These are phyloP conservation scores for cucumber (Cucumis sativus) DNA, from an alignment of 306 rosid species.

Conservation along the genomic window Cucumber_9930_V3 NC_026655.2:23124001-23124500, in stretches of 20 bases:
- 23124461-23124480: conserved; percentile 37
- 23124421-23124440: conserved; percentile 63
- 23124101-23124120: background rate
- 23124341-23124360: conserved; percentile 35
- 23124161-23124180: background rate
- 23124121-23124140: background rate
- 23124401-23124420: conserved; percentile 33
- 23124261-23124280: conserved; percentile 65
- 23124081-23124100: background rate
- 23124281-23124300: conserved; percentile 80
- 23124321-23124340: conserved; percentile 70
- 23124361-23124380: conserved; percentile 28
- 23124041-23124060: background rate
- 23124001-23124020: background rate
- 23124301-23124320: conserved; percentile 67
- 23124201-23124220: conserved; percentile 44
- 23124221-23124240: conserved; percentile 49
- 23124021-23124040: background rate
- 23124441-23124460: conserved; percentile 82
- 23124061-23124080: background rate
- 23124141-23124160: background rate
- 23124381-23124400: conserved; percentile 30
- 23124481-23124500: background rate
- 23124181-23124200: background rate
- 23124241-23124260: conserved; percentile 66